Conservation (phyloP, 148 eudicot genomes). For the Vaccinium macrocarpon region DNA sequence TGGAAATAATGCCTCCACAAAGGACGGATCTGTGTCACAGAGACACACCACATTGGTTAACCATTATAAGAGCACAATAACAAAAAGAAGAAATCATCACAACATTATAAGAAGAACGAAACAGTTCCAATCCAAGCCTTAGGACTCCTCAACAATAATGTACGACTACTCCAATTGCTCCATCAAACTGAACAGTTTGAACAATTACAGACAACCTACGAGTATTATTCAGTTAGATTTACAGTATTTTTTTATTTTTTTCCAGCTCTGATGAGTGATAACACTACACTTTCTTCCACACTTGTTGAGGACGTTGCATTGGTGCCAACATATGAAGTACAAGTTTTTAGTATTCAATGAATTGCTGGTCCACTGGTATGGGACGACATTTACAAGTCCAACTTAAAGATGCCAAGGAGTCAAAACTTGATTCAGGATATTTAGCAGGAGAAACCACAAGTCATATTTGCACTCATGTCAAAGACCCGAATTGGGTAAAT, state of each 20-base stretch:
- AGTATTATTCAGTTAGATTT: not conserved
- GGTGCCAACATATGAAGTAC: not conserved
- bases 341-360: not conserved
- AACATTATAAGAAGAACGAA: not conserved
- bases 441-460: not conserved
- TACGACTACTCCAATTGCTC: no score
- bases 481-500: not conserved
- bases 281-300: not conserved
- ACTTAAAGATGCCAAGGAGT: not conserved
- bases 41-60: conserved; percentile 3
- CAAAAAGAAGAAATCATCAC: not conserved
- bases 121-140: not conserved
- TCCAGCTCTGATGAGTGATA: not conserved
- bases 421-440: not conserved
- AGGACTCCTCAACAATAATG: not conserved
- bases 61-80: not conserved
- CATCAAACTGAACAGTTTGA: not conserved
- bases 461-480: not conserved
- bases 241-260: no score
- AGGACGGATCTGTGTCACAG: conserved; percentile 41
- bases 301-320: not conserved
- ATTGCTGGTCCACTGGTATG: not conserved
- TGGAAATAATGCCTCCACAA: conserved; percentile 63
- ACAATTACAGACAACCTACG: not conserved
- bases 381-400: not conserved